phyloP scores from a whole-genome alignment of 176 grass and related monocot species.

The Hyparrhenia diplandra region DNA sequence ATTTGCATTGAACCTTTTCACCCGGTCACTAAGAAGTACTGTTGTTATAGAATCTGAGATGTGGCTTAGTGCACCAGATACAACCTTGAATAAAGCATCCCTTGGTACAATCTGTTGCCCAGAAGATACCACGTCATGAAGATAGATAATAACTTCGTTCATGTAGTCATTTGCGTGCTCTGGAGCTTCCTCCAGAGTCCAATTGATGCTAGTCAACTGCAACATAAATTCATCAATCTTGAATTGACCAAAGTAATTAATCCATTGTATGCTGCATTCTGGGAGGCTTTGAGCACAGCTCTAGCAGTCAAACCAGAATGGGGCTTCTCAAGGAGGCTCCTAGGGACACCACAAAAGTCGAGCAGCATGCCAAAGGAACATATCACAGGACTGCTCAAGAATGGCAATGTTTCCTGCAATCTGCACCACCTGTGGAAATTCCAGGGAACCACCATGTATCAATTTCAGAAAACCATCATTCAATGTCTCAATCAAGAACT shows the following conservation, averaged over 20 bases:
- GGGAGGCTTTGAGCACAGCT: constrained; percentile 69
- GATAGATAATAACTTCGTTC: constrained; percentile 69
- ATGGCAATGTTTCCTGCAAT: constrained; percentile 71
- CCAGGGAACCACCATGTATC: constrained; percentile 58
- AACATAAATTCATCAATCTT: constrained; percentile 70
- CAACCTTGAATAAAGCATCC: constrained; percentile 60
- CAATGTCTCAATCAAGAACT: constrained; percentile 81
- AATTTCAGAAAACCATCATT: constrained; percentile 65
- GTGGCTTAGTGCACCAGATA: constrained; percentile 56
- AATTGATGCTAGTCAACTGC: constrained; percentile 60
- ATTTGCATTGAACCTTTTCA: constrained; percentile 82
- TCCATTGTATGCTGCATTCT: constrained; percentile 72
- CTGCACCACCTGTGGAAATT: constrained; percentile 66
- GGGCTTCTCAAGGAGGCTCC: constrained; percentile 64
- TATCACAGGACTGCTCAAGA: constrained; percentile 78
- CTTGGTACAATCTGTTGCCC: constrained; percentile 62
- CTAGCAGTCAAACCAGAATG: constrained; percentile 69
- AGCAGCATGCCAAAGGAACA: constrained; percentile 71
- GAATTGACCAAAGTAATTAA: constrained; percentile 54
- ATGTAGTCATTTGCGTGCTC: constrained; percentile 91
- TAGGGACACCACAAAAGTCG: constrained; percentile 62
- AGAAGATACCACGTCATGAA: constrained; percentile 46
- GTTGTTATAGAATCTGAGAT: constrained; percentile 61
- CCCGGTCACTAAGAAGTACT: constrained; percentile 62
- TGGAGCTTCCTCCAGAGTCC: constrained; percentile 65